Percentiles rank a stretch among this genome's conserved stretches.
Conservation (phyloP, 1,284 basidiomycete genomes). For the Trametes polyzona region DNA sequence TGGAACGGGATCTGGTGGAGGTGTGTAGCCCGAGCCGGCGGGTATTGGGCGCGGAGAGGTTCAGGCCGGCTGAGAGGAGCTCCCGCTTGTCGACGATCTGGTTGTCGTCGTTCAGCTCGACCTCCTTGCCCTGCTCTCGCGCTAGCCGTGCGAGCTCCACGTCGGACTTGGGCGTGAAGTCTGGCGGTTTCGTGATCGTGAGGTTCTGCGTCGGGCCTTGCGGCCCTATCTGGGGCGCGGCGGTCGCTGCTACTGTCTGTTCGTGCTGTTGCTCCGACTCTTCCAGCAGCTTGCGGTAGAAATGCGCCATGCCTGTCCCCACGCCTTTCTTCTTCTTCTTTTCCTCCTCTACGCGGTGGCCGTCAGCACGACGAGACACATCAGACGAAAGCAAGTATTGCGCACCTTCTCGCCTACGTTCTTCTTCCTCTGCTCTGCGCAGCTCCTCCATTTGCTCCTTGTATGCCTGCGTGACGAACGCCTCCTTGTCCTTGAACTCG, state of each 20-base stretch:
- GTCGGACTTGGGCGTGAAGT: slow-evolving; percentile 67
- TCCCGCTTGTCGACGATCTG: slow-evolving; percentile 97
- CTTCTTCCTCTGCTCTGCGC: slow-evolving; percentile 88
- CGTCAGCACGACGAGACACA: neutral
- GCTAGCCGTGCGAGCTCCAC: slow-evolving; percentile 71
- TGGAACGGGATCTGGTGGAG: slow-evolving; percentile 32
- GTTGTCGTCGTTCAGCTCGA: slow-evolving; percentile 97
- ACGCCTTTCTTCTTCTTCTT: slow-evolving; percentile 63
- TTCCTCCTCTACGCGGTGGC: slow-evolving; percentile 50
- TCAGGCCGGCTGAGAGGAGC: slow-evolving; percentile 89
- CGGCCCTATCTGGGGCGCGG: slow-evolving; percentile 59
- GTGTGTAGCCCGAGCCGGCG: slow-evolving; percentile 55
- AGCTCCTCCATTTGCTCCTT: slow-evolving; percentile 96
- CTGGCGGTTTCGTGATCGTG: slow-evolving; percentile 72
- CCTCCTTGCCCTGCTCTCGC: slow-evolving; percentile 77
- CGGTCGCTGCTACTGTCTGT: slow-evolving; percentile 78
- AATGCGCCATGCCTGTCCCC: slow-evolving; percentile 81
- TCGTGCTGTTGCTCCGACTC: slow-evolving; percentile 83
- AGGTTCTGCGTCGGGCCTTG: slow-evolving; percentile 59
- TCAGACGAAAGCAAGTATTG: slow-evolving; percentile 7
- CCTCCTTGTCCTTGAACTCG: slow-evolving; percentile 93
- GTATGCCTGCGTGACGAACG: slow-evolving; percentile 97
- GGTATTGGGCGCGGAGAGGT: slow-evolving; percentile 84
- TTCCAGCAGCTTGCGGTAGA: slow-evolving; percentile 85
- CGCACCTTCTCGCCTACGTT: slow-evolving; percentile 83